Evolutionary conservation across 345 rosid species (phyloP), one percentile per base, ranked within the genome.

Genomic region (Gynandropsis gynandra): DNA sequence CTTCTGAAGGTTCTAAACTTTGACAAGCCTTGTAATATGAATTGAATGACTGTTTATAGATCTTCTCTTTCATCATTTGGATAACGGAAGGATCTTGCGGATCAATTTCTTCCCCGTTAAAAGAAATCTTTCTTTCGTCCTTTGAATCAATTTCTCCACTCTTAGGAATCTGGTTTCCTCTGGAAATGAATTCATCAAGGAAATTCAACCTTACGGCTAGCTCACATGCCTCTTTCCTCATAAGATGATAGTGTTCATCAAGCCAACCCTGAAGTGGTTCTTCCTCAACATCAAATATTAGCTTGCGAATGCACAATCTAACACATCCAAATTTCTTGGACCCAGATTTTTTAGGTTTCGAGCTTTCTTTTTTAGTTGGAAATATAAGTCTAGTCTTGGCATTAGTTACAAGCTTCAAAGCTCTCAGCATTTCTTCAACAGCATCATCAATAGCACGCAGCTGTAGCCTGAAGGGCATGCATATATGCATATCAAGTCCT

Each of bases 201-300:
- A 80, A 76, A 54, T 81, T 81, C 69, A 77, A 69, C 85, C 95
- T 72, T 52, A 87, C 77, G 62, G 93, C 95, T 67, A 80, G 71
- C 66, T 92, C 96, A 68, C 59, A 55, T 11, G 95, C 93, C 75
- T 82, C 89, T 41, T 72, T 80, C 70, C 74, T 92, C 93, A 80
- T 72, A 54, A 92, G 70, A 33, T 70, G 80, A 57, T 77, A 87
- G 62, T 81, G 96, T 54, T 87, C 93, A 72, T 87, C 98, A 74
- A 87, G 95, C 98, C 98, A 92, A 33, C 98, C 98, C 63, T 87
- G 95, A 19, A 84, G 41, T 7, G 98, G 98, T 61, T 92, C 98
- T 75, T 92, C 98, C 76, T 92, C 95, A 27, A 92, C 87, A 57
- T 92, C 95, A 74, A 78, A 83, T 36, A 68, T 72, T 36, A 92